Base-by-base conservation (phyloP, 345 rosid species). In the Camelina hispida region DNA sequence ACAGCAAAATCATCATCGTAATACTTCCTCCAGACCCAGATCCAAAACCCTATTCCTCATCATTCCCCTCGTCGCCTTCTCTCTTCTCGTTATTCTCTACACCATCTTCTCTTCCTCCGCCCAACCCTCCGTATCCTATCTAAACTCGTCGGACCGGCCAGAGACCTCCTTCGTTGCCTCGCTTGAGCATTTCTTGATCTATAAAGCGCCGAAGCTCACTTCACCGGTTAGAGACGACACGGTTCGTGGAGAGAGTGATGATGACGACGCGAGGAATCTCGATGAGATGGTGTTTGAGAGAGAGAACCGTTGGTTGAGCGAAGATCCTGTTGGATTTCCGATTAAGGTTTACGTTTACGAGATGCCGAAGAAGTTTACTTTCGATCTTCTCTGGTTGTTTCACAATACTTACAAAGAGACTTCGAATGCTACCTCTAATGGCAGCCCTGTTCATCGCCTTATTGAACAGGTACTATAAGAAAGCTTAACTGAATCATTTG, bases 391-490 rank as follows among this genome's bases (percentile, higher is more conserved):
- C 51, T 73, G 81, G 87, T 78, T 92, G 64, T 93, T 93, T 79
- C 71, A 80, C 64, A 85, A 85, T 65, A 84, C 89, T 78, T 95
- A 90, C 71, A 83, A 62, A 58, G 87, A 88, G 9, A 90, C 98
- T 7, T 83, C 79, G 20, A 92, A 92, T 86, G 89, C 93, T 70
- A 92, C 98, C 35, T 92, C 97, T 73, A 95, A 95, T 58, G 99
- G 98, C 46, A 95, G 99, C 79, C 99, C 97, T 66, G 96, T 95
- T 60, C 98, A 95, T 78, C 96, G 98, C 13, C 78, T 95, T 5
- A 89, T 95, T 68, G 99, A 90, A 63, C 98, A 90, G 90, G 97
- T 88, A 43, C 44, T 7, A 13, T 32, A 66, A 30, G 17, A 32
- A 28, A 69, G 54, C 65, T 69, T 55, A 7, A 28, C 28, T 56